Conservation (phyloP, 768 basidiomycete species). For the Pleurotus ostreatus region DNA sequence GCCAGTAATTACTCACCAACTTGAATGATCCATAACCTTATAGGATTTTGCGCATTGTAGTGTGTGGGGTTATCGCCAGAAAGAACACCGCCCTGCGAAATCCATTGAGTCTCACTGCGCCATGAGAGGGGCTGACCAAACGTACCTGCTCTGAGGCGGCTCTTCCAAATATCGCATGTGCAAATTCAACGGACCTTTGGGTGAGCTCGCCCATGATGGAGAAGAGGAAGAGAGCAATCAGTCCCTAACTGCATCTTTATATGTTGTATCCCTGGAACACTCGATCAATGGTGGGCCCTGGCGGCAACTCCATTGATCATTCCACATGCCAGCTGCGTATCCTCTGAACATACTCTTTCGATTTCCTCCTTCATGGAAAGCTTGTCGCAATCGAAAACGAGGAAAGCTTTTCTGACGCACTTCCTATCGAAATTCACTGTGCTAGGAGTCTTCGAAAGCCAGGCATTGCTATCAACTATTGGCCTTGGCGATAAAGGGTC, state of each 20-base stretch:
- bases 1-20: slow-evolving; percentile 40
- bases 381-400: too few species aligned
- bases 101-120: too few species aligned
- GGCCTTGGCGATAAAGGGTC: too few species aligned
- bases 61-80: slow-evolving; percentile 67
- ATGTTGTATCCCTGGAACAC: not conserved
- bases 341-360: too few species aligned
- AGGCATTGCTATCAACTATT: too few species aligned
- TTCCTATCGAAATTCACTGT: too few species aligned
- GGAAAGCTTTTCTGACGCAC: too few species aligned
- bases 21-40: slow-evolving; percentile 76
- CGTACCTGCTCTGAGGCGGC: slow-evolving; percentile 47
- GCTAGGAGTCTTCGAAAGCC: too few species aligned
- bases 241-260: not conserved
- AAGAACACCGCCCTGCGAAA: slow-evolving; percentile 60
- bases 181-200: slow-evolving; percentile 27
- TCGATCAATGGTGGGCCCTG: not conserved
- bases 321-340: not conserved
- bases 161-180: slow-evolving; percentile 32
- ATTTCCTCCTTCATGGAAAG: too few species aligned
- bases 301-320: not conserved
- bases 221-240: slow-evolving; percentile 1
- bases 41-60: slow-evolving; percentile 63
- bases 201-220: slow-evolving; percentile 46
- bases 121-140: not conserved